Conservation (phyloP, 1,284 basidiomycete genomes). For the Sanghuangporus weigelae region DNA sequence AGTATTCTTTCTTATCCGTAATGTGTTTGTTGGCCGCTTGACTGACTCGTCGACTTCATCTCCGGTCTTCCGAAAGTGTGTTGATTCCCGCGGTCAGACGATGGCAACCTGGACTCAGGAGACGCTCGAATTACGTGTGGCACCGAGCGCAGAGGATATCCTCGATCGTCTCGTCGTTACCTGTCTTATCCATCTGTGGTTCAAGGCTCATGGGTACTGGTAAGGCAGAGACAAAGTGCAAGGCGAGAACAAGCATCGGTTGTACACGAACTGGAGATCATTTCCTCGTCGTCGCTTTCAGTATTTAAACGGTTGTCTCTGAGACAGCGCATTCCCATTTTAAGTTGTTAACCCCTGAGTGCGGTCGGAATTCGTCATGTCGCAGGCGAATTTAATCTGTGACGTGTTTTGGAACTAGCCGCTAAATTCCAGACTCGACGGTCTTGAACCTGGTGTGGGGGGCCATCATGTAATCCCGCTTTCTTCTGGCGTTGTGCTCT, state of each 20-base stretch:
- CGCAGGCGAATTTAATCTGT: background rate
- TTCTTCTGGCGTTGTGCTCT: background rate
- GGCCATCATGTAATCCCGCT: constrained; percentile 9
- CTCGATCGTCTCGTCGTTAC: constrained; percentile 53
- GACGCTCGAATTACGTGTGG: constrained; percentile 35
- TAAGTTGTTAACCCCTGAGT: background rate
- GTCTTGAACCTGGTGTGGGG: background rate
- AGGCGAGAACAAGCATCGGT: background rate
- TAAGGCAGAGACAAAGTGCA: constrained; percentile 21
- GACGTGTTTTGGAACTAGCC: constrained; percentile 1
- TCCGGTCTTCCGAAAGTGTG: constrained; percentile 35
- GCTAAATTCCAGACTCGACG: background rate
- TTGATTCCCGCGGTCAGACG: constrained; percentile 41
- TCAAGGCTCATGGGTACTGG: constrained; percentile 39
- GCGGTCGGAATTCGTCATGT: background rate
- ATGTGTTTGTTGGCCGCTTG: background rate
- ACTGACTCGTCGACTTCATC: background rate
- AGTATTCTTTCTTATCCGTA: constrained; percentile 21
- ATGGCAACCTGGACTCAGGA: constrained; percentile 47
- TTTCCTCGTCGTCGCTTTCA: background rate
- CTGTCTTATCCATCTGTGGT: constrained; percentile 51
- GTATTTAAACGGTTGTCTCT: background rate
- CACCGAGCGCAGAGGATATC: constrained; percentile 34
- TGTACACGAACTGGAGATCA: background rate
- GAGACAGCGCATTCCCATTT: background rate